Evolutionary conservation across 495 filamentous ascomycete species (phyloP), one percentile per base, ranked within the genome.

Genomic region (Aspergillus heteromorphus): DNA sequence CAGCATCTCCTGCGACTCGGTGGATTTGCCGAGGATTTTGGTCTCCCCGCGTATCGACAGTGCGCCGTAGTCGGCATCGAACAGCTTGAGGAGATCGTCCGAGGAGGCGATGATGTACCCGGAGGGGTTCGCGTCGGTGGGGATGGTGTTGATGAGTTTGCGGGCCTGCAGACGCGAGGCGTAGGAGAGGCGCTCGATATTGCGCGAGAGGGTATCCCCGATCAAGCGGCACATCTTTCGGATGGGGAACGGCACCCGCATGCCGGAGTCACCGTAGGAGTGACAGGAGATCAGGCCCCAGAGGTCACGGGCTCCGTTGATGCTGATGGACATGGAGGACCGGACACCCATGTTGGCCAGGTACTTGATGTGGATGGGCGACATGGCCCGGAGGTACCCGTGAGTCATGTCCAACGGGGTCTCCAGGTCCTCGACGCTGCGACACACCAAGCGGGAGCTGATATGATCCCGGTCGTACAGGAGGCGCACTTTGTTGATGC

Each of bases 261-360:
- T 96, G 1, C 90, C 89, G 16, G 78, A 75, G 0, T 84, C 82
- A 84, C 69, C 90, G 63, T 96, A 95, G 1, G 84, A 82, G 65
- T 97, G 92, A 53, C 90, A 97, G 1, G 90, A 82, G 17, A 97
- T 89, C 30, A 97, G 74, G 0, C 92, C 92, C 92, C 92, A 97
- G 0, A 96, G 73, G 52, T 95, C 86, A 54, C 80, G 75, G 63
- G 93, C 91, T 0, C 87, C 87, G 53, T 88, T 92, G 60, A 96
- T 87, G 6, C 91, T 95, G 58, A 97, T 92, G 6, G 91, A 95
- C 91, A 96, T 96, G 53, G 89, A 95, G 0, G 90, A 86, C 19
- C 91, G 82, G 3, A 96, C 90, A 1, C 82, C 82, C 92, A 96
- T 96, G 64, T 96, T 88, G n/a, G 75, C 79, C 1, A 96, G 76